A percentile compares a stretch with the other conserved stretches of the same genome.
Conservation (phyloP, 257 asterid genomes). For the Gynochthodes officinalis region DNA sequence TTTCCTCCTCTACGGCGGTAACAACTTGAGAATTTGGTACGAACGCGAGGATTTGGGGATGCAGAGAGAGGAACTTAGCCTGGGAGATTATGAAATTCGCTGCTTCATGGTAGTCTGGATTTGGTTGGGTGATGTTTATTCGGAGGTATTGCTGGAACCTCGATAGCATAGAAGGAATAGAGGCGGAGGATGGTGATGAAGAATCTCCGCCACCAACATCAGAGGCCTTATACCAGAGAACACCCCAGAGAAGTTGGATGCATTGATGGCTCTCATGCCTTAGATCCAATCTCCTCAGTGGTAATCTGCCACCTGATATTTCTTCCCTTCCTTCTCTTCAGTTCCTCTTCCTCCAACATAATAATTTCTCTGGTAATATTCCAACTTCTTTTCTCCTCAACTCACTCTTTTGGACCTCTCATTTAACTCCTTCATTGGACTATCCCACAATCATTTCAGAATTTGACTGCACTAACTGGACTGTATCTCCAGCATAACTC, state of each 20-base stretch:
- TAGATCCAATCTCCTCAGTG: conserved; percentile 39
- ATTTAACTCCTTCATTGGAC: conserved; percentile 37
- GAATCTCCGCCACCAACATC: no score
- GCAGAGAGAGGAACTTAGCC: conserved; percentile 66
- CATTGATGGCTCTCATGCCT: conserved; percentile 38
- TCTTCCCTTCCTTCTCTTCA: conserved; percentile 45
- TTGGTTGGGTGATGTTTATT: conserved; percentile 83
- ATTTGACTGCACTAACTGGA: conserved; percentile 49
- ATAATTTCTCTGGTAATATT: conserved; percentile 42
- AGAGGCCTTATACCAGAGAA: conserved; percentile 34
- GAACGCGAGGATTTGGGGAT: conserved; percentile 54
- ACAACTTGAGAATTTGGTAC: no score
- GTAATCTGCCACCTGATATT: conserved; percentile 43
- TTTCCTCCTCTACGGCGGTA: no score
- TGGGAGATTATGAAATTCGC: conserved; percentile 60
- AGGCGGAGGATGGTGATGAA: no score
- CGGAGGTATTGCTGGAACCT: conserved; percentile 85
- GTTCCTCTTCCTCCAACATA: conserved; percentile 35
- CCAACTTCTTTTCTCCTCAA: conserved; percentile 30
- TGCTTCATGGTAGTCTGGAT: conserved; percentile 66
- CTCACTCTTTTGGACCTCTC: conserved; percentile 39
- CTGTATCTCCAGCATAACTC: conserved; percentile 72
- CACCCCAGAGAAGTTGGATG: conserved; percentile 34
- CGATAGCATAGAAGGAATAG: conserved; percentile 31
- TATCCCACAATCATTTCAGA: conserved; percentile 36